Conservation (phyloP, 441 rosid species). For the Eutrema salsugineum region DNA sequence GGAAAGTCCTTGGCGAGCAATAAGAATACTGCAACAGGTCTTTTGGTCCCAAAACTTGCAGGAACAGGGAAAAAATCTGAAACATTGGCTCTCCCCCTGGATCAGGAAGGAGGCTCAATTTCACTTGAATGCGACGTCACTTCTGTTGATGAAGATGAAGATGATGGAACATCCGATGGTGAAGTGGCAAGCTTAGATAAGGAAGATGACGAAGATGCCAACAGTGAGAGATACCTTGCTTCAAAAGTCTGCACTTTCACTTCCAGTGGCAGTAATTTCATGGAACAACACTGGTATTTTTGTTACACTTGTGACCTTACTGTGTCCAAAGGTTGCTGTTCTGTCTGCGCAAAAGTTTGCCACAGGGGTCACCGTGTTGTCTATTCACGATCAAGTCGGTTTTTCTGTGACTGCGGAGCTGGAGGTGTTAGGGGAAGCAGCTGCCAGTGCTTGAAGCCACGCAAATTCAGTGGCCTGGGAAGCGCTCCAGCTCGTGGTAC, state of each 20-base stretch:
- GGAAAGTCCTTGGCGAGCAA: constrained; percentile 52
- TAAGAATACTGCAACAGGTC: constrained; percentile 45
- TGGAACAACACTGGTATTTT: constrained; percentile 99
- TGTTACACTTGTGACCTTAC: constrained; percentile 99
- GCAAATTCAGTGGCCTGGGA: constrained; percentile 79
- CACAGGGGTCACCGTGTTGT: constrained; percentile 99
- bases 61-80: constrained; percentile 83
- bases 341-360: constrained; percentile 99
- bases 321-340: constrained; percentile 99
- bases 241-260: constrained; percentile 99
- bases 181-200: constrained; percentile 98
- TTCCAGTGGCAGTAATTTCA: constrained; percentile 99
- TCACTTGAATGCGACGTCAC: constrained; percentile 97
- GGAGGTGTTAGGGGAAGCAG: constrained; percentile 99
- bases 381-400: constrained; percentile 98
- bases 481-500: constrained; percentile 52
- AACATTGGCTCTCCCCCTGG: constrained; percentile 64
- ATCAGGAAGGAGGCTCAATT: constrained; percentile 76
- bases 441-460: constrained; percentile 99
- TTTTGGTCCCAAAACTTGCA: constrained; percentile 54
- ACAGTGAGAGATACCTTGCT: constrained; percentile 93
- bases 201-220: constrained; percentile 96
- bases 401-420: constrained; percentile 99
- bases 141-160: constrained; percentile 99
- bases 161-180: constrained; percentile 99